Evolutionary conservation across 805 yeast genomes (phyloP), one percentile per base, ranked within the genome.

Genomic region (Saccharomycopsis fibuligera): DNA sequence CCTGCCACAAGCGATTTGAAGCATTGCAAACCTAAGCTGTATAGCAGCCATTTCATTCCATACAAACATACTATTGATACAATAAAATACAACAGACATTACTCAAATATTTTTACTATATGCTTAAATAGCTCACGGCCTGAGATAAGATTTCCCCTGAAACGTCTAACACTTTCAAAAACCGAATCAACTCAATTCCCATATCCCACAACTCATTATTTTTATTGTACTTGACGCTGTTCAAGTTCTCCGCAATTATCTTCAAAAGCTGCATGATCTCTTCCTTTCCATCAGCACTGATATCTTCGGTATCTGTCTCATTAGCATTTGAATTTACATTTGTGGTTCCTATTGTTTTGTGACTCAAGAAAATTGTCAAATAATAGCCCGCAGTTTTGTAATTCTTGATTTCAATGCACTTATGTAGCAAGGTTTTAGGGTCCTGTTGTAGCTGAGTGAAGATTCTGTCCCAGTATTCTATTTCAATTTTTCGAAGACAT

Each of bases 401-500:
- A 48, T 73, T 69, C 4, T 64, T 61, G 17, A 64, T 56, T 16
- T 64, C 65, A 35, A 75, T 67, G 17, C 74, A 59, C 40, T 65
- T 60, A 41, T 67, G 62, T 66, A 75, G 67, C 43, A 74, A 64
- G 9, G 62, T 64, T 17, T 66, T 64, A 2, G 79, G 78, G 0
- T 74, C 67, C 12, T 65, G 60, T 5, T 65, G 55, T 30, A 75
- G 54, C 2, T 61, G 57, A 1, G 60, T 54, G 49, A 76, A 70
- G 41, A 75, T 66, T n/a, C 58, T 58, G 14, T 60, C 53, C 80
- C 81, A 76, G 54, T 70, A 68, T 23, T 60, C 63, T 25, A 68
- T 65, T 55, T 76, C 81, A n/a, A 75, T 74, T 51, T 75, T 76
- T 41, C 81, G 58, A 47, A 76, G 63, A 57, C 78, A 74, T 49